A percentile compares a stretch with the other conserved stretches of the same genome.
phyloP scores from a whole-genome alignment of 1,284 basidiomycete genomes.

The Lentinula novae-zelandiae region DNA sequence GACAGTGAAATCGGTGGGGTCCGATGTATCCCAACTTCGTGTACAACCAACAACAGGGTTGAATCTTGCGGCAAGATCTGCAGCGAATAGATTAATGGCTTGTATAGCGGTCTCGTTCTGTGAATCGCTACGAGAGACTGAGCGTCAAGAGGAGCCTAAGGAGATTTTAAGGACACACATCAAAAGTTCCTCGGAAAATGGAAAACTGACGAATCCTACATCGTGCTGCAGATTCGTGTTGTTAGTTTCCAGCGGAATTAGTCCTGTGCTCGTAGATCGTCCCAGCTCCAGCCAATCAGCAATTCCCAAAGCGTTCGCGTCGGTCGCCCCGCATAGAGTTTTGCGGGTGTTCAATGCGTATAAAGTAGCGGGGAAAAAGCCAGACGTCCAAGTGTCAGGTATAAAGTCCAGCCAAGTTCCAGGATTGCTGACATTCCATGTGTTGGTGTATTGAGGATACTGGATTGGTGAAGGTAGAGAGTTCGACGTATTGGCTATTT shows the following conservation, averaged over 20 bases:
- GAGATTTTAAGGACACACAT: slow-evolving; percentile 29
- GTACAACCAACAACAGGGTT: slow-evolving; percentile 44
- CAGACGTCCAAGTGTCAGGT: slow-evolving; percentile 63
- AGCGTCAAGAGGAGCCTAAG: background rate
- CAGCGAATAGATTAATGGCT: slow-evolving; percentile 41
- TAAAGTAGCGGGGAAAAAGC: slow-evolving; percentile 60
- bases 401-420: slow-evolving; percentile 52
- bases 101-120: slow-evolving; percentile 39
- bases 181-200: slow-evolving; percentile 52
- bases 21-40: slow-evolving; percentile 53
- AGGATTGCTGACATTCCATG: slow-evolving; percentile 21
- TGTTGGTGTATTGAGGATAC: slow-evolving; percentile 56
- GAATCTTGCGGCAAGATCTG: slow-evolving; percentile 40
- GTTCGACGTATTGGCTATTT: slow-evolving; percentile 50
- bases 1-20: slow-evolving; percentile 57
- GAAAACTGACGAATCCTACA: slow-evolving; percentile 66
- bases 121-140: slow-evolving; percentile 32
- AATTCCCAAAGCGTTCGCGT: slow-evolving; percentile 28
- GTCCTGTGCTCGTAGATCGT: slow-evolving; percentile 43
- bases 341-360: slow-evolving; percentile 56
- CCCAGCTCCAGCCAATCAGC: slow-evolving; percentile 54
- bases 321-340: slow-evolving; percentile 39
- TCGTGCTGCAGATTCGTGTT: slow-evolving; percentile 54
- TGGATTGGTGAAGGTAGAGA: slow-evolving; percentile 35
- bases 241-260: slow-evolving; percentile 43